Evolutionary conservation across 306 rosid genomes (phyloP).

Genomic region (Vigna angularis): DNA sequence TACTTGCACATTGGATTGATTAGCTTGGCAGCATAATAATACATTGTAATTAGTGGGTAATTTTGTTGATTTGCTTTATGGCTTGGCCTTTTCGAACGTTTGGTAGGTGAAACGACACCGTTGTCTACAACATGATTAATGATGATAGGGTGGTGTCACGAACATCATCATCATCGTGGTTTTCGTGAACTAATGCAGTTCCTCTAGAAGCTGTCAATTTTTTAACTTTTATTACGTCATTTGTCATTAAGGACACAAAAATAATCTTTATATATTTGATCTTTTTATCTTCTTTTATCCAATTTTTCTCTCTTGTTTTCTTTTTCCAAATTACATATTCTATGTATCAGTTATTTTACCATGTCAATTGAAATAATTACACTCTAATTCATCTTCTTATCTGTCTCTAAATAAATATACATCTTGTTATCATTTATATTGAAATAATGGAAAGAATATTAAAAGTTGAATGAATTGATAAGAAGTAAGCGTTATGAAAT

Average conservation of each 20-base stretch:
- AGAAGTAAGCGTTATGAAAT: no score
- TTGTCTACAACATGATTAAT: slow-evolving; percentile 46
- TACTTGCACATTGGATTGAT: slow-evolving; percentile 40
- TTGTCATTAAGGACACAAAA: background rate
- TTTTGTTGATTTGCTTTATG: slow-evolving; percentile 10
- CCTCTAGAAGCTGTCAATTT: slow-evolving; percentile 52
- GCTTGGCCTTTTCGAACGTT: background rate
- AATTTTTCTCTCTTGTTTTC: background rate
- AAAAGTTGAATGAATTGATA: no score
- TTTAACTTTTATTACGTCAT: slow-evolving; percentile 16
- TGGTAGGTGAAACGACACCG: slow-evolving; percentile 50
- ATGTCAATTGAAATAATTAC: no score
- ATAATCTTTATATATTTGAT: background rate
- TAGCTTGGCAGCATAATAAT: slow-evolving; percentile 34
- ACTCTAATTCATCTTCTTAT: no score
- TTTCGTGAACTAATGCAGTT: slow-evolving; percentile 37
- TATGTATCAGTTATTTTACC: no score
- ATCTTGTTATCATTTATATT: no score
- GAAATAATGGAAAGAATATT: no score
- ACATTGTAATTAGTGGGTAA: slow-evolving; percentile 25
- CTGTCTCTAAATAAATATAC: no score
- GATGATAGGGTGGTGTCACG: slow-evolving; percentile 90
- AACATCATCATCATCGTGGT: slow-evolving; percentile 58
- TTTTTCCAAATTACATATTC: no score
- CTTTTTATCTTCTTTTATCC: background rate